Evolutionary conservation across 257 asterid species (phyloP), one percentile per base, ranked within the genome.

Genomic region (Nicotiana otophora): DNA sequence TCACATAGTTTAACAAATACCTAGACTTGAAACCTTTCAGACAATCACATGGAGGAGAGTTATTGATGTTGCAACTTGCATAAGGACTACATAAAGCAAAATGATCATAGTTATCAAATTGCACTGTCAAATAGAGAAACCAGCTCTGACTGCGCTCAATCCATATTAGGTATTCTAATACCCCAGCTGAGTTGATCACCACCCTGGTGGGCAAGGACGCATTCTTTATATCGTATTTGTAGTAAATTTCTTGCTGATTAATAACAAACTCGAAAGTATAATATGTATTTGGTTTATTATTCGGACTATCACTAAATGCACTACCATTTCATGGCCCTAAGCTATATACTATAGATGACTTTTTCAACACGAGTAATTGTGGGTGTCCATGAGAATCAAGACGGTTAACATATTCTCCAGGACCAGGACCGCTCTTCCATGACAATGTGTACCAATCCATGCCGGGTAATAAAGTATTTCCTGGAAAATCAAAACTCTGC

Each of bases 51-150:
- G 82, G 82, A 78, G 82, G 72, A 23, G 82, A 60, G 20, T 34
- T 78, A 10, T 14, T 36, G 86, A 48, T 64, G 64, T 0, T 20
- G 78, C 88, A 85, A 70, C 3, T 51, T 15, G 87, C 86, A 51
- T 87, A 46, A 0, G 72, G 67, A 2, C 92, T 91, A 62, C 92
- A 87, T 8, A 5, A 14, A 31, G 79, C 81, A 15, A 86, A 89
- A 1, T 1, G 30, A 54, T 70, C 89, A 67, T 89, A 89, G 4
- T 11, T n/a, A 70, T 87, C 90, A 1, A 12, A 5, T 0, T 87
- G 89, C 53, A 34, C 10, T 12, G 79, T 46, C 7, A 81, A 23
- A 46, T 70, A 85, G 10, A 23, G 3, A 28, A 75, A 64, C 89
- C 87, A 85, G 4, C 78, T 82, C 10, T 81, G 80, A 39, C 72